These are phyloP conservation scores for Glycine soja DNA, from an alignment of 306 rosid species.

Conservation along the genomic window DNA sequence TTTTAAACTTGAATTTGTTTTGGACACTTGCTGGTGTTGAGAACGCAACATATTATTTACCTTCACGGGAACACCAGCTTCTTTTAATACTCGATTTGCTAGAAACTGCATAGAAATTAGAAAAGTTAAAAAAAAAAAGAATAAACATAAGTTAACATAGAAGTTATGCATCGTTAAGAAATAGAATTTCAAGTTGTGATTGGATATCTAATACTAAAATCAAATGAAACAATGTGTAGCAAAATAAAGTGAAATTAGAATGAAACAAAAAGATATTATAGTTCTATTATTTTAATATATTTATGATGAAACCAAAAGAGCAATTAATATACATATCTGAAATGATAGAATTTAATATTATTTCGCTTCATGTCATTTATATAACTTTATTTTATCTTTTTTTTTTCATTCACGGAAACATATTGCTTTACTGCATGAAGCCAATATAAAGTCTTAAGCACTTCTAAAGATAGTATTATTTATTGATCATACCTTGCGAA, in stretches of 20 bases:
- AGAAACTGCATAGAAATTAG: background rate
- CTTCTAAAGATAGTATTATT: background rate
- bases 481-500: background rate
- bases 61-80: background rate
- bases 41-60: background rate
- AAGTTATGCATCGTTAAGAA: background rate
- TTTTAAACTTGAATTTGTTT: background rate
- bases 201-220: background rate
- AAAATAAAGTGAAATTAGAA: background rate
- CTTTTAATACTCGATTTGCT: background rate
- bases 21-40: background rate
- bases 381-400: too few species aligned
- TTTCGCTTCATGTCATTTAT: background rate
- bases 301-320: background rate
- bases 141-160: background rate
- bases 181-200: background rate
- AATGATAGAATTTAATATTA: background rate
- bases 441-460: background rate
- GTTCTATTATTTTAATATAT: background rate
- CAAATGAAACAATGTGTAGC: background rate
- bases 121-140: background rate
- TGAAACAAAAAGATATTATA: too few species aligned
- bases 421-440: too few species aligned
- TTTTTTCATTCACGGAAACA: too few species aligned
- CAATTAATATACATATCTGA: background rate